phyloP scores from a whole-genome alignment of 805 yeast genomes.

The Brettanomyces sp. region DNA sequence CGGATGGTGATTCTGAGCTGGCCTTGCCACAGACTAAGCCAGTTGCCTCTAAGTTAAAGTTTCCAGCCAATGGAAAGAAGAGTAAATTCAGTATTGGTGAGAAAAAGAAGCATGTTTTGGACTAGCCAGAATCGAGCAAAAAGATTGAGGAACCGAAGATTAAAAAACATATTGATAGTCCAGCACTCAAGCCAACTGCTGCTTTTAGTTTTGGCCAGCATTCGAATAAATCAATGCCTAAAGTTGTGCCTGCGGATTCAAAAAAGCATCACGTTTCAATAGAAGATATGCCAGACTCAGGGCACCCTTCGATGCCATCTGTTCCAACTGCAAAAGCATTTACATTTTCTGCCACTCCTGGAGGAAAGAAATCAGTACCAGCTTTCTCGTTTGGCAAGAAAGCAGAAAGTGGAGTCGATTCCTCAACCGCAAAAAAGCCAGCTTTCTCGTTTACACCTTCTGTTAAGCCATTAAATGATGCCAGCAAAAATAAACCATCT shows the following conservation, averaged over 20 bases:
- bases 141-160: background rate
- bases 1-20: background rate
- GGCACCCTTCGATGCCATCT: background rate
- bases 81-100: background rate
- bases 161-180: background rate
- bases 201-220: background rate
- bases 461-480: too few species aligned
- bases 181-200: background rate
- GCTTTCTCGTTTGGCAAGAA: constrained; percentile 1
- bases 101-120: constrained; percentile 1
- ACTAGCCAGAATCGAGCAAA: too few species aligned
- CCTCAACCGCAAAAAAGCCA: background rate
- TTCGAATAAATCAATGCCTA: background rate
- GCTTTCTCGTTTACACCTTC: constrained; percentile 1
- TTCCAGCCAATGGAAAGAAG: background rate
- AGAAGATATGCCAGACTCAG: background rate
- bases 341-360: background rate
- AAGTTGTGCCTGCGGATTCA: background rate
- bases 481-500: too few species aligned
- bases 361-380: background rate
- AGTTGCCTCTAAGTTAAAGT: constrained; percentile 1
- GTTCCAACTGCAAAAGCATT: background rate
- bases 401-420: background rate
- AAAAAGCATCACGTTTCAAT: too few species aligned
- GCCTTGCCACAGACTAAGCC: constrained; percentile 1